Conservation (phyloP, 2,329 filamentous ascomycete species). For the Diaporthe nobilis region DNA sequence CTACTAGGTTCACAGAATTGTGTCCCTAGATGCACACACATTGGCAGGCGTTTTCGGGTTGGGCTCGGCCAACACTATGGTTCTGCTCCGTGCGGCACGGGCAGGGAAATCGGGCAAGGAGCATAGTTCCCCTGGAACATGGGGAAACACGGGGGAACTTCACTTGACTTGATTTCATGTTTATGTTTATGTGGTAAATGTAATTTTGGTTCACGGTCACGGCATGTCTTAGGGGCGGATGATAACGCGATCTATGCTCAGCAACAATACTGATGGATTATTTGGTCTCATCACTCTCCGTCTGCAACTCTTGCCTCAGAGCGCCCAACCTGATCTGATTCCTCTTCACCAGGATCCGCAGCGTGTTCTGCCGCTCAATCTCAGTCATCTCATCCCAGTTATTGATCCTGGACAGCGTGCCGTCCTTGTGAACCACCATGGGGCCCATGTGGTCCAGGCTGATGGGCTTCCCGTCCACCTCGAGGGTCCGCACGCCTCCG, state of each 20-base stretch:
- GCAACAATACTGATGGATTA: constrained; percentile 22
- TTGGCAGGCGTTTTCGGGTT: constrained; percentile 40
- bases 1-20: constrained; percentile 25
- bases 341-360: constrained; percentile 76
- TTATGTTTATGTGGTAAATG: constrained; percentile 30
- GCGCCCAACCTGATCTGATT: constrained; percentile 74
- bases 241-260: not conserved
- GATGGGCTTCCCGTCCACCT: constrained; percentile 59
- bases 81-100: constrained; percentile 17
- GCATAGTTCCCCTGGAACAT: constrained; percentile 32
- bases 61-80: constrained; percentile 17
- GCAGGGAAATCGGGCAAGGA: constrained; percentile 28
- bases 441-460: constrained; percentile 79
- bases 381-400: constrained; percentile 83
- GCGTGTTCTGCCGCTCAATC: constrained; percentile 75
- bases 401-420: constrained; percentile 77
- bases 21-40: constrained; percentile 35
- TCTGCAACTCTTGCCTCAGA: constrained; percentile 56
- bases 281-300: constrained; percentile 50
- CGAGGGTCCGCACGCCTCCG: constrained; percentile 41
- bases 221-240: not conserved
- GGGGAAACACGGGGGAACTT: constrained; percentile 7
- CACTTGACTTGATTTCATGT: constrained; percentile 24
- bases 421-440: constrained; percentile 81
- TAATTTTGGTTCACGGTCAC: constrained; percentile 11